phyloP scores from a whole-genome alignment of 176 grass and related monocot genomes.

The Triticum timopheevii region DNA sequence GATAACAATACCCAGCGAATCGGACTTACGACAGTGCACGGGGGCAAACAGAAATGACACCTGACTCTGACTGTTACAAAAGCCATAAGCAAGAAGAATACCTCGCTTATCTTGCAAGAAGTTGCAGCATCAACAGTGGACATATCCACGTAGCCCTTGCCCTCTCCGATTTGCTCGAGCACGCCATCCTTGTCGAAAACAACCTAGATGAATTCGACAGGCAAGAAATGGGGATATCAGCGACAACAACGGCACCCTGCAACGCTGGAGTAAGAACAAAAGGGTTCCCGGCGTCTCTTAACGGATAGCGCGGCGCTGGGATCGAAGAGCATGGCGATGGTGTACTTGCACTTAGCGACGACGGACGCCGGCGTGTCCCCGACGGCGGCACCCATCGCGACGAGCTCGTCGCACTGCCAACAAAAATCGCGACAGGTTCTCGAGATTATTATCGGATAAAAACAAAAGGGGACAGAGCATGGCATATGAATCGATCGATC shows the following conservation, averaged over 20 bases:
- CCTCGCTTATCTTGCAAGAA: slow-evolving; percentile 87
- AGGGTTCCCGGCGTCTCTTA: slow-evolving; percentile 7
- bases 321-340: slow-evolving; percentile 98
- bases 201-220: slow-evolving; percentile 48
- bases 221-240: neutral
- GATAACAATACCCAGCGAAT: neutral
- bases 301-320: slow-evolving; percentile 85
- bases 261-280: neutral
- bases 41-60: neutral
- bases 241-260: neutral
- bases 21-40: neutral
- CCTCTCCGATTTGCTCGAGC: slow-evolving; percentile 74
- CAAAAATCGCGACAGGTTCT: neutral
- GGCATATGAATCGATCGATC: neutral
- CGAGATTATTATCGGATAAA: neutral
- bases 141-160: slow-evolving; percentile 96
- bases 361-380: slow-evolving; percentile 85
- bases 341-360: slow-evolving; percentile 86
- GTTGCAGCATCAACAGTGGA: slow-evolving; percentile 90
- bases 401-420: slow-evolving; percentile 78
- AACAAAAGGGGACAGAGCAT: neutral
- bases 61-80: neutral
- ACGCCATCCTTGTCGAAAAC: slow-evolving; percentile 94
- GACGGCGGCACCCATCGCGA: slow-evolving; percentile 72
- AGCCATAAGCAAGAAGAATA: slow-evolving; percentile 16